Conservation (phyloP, 768 basidiomycete genomes). For the Amanita molliuscula region DNA sequence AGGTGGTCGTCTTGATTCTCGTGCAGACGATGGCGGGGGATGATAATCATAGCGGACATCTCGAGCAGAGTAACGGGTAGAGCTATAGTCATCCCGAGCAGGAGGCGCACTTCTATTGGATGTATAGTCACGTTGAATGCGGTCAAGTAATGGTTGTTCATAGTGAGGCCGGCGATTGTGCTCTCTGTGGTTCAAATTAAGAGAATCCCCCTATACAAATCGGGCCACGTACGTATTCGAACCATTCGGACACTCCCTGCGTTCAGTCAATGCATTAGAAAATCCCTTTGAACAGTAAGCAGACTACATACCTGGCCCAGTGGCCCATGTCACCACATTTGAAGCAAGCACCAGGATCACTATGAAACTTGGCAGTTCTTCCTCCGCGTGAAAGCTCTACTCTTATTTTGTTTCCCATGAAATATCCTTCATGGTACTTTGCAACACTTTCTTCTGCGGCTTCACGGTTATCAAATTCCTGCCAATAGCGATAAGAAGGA, state of each 20-base stretch:
- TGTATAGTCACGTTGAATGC: constrained; percentile 49
- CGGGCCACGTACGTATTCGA: constrained; percentile 35
- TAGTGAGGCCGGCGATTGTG: constrained; percentile 31
- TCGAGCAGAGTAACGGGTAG: constrained; percentile 34
- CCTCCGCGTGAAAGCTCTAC: constrained; percentile 82
- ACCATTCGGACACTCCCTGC: constrained; percentile 66
- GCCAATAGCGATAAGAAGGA: constrained; percentile 4
- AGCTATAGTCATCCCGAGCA: constrained; percentile 46
- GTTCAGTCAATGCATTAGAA: constrained; percentile 4
- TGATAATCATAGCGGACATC: constrained; percentile 56
- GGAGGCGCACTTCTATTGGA: constrained; percentile 27
- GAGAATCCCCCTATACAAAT: not conserved
- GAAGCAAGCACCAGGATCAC: constrained; percentile 85
- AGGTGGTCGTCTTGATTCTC: constrained; percentile 52
- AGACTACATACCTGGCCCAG: constrained; percentile 66
- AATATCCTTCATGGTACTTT: constrained; percentile 82
- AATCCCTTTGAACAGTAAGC: not conserved
- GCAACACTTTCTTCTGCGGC: constrained; percentile 82
- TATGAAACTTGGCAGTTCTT: constrained; percentile 66
- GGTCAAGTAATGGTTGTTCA: constrained; percentile 47
- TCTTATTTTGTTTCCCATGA: constrained; percentile 89
- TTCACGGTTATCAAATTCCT: constrained; percentile 79
- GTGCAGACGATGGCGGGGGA: constrained; percentile 25
- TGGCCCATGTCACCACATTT: constrained; percentile 80
- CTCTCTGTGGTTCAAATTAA: constrained; percentile 13